These are phyloP conservation scores for Eucalyptus paniculata DNA, from an alignment of 345 rosid species.

Conservation along the genomic window DNA sequence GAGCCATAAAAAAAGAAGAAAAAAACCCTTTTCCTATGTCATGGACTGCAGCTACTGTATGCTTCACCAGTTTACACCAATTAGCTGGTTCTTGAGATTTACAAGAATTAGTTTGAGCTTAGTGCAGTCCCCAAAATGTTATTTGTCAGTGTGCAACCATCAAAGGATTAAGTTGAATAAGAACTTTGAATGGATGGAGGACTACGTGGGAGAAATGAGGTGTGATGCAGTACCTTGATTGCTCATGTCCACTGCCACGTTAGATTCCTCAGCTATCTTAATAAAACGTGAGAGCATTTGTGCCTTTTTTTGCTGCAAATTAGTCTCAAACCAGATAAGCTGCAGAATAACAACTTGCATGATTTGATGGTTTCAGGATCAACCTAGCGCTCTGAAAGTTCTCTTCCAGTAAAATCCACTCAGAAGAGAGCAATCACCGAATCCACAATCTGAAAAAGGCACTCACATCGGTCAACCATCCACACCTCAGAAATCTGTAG, in stretches of 20 bases:
- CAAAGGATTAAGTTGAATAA: not conserved
- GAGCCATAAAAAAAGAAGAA: not conserved
- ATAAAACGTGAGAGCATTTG: too few species aligned
- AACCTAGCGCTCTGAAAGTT: not conserved
- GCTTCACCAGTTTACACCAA: not conserved
- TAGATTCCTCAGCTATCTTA: too few species aligned
- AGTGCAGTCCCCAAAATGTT: not conserved
- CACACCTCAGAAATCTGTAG: not conserved
- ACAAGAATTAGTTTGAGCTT: not conserved
- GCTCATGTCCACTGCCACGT: not conserved
- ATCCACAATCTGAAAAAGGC: slow-evolving; percentile 58
- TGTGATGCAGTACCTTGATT: not conserved
- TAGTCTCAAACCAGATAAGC: not conserved
- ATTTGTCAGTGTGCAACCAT: not conserved
- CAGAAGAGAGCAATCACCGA: slow-evolving; percentile 77
- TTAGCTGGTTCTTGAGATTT: not conserved
- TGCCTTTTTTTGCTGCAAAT: too few species aligned
- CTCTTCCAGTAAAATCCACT: slow-evolving; percentile 80
- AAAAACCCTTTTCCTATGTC: not conserved
- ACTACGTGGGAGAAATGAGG: not conserved
- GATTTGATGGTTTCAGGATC: not conserved
- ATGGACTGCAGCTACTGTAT: not conserved
- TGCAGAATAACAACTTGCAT: too few species aligned
- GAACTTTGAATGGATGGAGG: not conserved
- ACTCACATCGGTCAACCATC: not conserved